Conservation (phyloP, 495 filamentous ascomycete species). For the Penicillium fimorum region DNA sequence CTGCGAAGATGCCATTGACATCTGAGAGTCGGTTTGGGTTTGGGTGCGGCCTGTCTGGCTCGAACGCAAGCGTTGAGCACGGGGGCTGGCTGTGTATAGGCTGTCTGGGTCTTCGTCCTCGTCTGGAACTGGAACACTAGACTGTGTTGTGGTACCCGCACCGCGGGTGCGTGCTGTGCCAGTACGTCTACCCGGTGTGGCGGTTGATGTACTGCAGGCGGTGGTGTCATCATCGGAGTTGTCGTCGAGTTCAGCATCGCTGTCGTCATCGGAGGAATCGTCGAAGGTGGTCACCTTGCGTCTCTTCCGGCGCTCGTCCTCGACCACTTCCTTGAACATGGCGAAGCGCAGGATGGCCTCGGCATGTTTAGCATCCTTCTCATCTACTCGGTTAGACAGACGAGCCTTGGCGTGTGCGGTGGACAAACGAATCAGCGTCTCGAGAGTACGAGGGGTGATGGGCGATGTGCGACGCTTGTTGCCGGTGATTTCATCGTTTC, state of each 20-base stretch:
- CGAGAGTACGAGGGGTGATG: conserved; percentile 94
- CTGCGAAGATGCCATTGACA: conserved; percentile 64
- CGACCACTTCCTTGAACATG: conserved; percentile 95
- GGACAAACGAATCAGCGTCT: conserved; percentile 94
- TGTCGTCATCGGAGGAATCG: conserved; percentile 47
- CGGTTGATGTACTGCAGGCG: conserved; percentile 30
- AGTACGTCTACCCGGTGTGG: conserved; percentile 30
- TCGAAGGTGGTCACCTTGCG: conserved; percentile 54
- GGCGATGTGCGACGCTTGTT: conserved; percentile 91
- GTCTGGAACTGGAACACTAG: conserved; percentile 32
- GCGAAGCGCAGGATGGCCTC: conserved; percentile 92
- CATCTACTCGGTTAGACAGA: conserved; percentile 88
- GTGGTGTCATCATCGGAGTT: conserved; percentile 37
- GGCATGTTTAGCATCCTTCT: conserved; percentile 83
- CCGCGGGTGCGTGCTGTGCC: conserved; percentile 46
- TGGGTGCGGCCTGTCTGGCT: conserved; percentile 40
- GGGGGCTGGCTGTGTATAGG: conserved; percentile 57
- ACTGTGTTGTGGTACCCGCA: conserved; percentile 38
- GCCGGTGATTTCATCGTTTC: conserved; percentile 93
- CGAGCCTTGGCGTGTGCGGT: conserved; percentile 95
- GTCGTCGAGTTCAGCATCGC: conserved; percentile 40
- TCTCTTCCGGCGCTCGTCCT: conserved; percentile 78
- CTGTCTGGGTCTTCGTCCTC: conserved; percentile 42
- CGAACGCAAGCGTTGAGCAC: conserved; percentile 46
- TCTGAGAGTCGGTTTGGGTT: conserved; percentile 54